Conservation (phyloP, 768 basidiomycete species). For the Rhizopogon vulgaris region DNA sequence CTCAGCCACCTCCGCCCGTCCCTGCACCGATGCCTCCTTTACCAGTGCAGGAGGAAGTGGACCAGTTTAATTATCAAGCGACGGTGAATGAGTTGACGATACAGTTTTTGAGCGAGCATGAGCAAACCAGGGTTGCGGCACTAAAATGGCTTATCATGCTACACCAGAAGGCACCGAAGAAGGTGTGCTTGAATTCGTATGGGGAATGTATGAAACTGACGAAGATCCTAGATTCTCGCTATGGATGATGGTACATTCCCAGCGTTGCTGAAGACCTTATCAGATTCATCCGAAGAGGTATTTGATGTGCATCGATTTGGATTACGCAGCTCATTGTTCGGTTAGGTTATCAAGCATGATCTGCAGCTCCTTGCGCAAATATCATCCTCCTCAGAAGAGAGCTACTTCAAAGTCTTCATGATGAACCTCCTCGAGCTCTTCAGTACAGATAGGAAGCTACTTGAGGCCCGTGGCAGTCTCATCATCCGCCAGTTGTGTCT, state of each 20-base stretch:
- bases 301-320: conserved; percentile 4
- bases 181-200: conserved; percentile 39
- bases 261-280: conserved; percentile 88
- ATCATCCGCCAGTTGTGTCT: conserved; percentile 94
- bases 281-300: conserved; percentile 94
- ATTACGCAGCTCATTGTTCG: conserved; percentile 2
- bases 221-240: conserved; percentile 65
- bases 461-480: conserved; percentile 89
- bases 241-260: conserved; percentile 98
- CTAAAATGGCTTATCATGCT: conserved; percentile 98
- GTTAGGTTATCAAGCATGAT: conserved; percentile 91
- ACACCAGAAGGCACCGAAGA: conserved; percentile 95
- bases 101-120: conserved; percentile 93
- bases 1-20: conserved; percentile 26
- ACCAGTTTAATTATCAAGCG: conserved; percentile 85
- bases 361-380: conserved; percentile 95
- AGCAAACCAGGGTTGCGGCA: conserved; percentile 92
- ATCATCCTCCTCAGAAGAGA: conserved; percentile 90
- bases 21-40: conserved; percentile 23
- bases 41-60: conserved; percentile 42
- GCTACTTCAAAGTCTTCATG: conserved; percentile 95
- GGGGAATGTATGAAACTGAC: neutral
- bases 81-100: conserved; percentile 91
- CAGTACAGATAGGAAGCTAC: conserved; percentile 83
- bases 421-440: conserved; percentile 90